Base-by-base conservation (phyloP, 352 stramenopile species). In the Pythium dissotocum region DNA sequence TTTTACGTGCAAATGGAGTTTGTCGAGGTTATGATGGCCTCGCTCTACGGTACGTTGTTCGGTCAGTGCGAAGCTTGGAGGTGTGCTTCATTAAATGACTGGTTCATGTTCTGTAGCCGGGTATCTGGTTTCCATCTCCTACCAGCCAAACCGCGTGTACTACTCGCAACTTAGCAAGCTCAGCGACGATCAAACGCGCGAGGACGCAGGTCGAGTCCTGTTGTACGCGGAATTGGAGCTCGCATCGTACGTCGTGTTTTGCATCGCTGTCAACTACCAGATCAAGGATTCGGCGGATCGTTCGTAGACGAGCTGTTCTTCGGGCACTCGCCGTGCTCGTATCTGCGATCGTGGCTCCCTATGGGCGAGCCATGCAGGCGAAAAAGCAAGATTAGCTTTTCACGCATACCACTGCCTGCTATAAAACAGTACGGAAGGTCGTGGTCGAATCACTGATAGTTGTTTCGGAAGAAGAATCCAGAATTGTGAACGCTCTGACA, bases 1-100 rank as follows among this genome's bases (percentile, higher is more conserved):
- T 75, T 77, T 26, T 71, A 67, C 52, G 49, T 67, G 12, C 61
- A 69, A 13, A 69, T 76, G 18, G 69, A 77, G 32, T 75, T 68
- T 32, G 63, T 55, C 13, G 73, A 79, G 38, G 62, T 75, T 13
- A 68, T 75, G 40, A 68, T 71, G 9, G 36, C 61, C 30, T 21
- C 55, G 30, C 42, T 65, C 14, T 65, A 65, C 46, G 32, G 58
- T 65, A 58, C 21, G 32, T 52, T 24, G 35, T 42, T 42, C 12
- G 35, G 12, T 42, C 7, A 14, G 35, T 9, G 35, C 7, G 35
- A 42, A 14, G 35, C 12, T 12, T 14, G 35, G 35, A 42, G 4
- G 28, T 30, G 28, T 30, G 28, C 28, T 30, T 24, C 21, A 4
- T 30, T 30, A 30, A 30, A 5, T 30, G 4, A 30, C 28, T 2